Evolutionary conservation across 352 stramenopile species (phyloP).

Genomic region (Globisporangium echinulatum): DNA sequence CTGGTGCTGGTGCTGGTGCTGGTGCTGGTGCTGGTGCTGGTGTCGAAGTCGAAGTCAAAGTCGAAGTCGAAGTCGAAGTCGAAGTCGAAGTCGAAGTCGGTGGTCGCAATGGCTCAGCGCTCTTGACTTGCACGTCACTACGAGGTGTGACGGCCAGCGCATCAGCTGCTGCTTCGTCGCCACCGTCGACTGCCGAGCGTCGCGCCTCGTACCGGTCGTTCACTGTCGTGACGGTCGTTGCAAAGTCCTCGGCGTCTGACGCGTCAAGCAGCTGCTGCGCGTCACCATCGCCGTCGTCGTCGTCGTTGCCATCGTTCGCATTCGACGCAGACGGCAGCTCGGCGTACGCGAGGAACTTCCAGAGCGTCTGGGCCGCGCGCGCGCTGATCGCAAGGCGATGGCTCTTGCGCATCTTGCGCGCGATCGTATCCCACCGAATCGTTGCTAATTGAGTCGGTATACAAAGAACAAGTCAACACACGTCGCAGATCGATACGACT

Average conservation of each 20-base stretch:
- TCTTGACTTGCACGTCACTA: too few species aligned
- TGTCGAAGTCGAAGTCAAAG: background rate
- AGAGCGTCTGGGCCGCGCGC: conserved; percentile 46
- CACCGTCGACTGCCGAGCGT: background rate
- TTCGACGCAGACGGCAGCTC: conserved; percentile 6
- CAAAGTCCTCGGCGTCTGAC: background rate
- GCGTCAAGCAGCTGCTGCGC: background rate
- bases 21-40: background rate
- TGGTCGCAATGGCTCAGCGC: background rate
- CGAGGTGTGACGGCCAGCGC: too few species aligned
- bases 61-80: background rate
- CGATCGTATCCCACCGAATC: conserved; percentile 47
- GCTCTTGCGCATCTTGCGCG: conserved; percentile 26
- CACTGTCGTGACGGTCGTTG: background rate
- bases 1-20: too few species aligned
- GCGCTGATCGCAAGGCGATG: conserved; percentile 30
- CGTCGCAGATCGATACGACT: background rate
- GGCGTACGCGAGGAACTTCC: conserved; percentile 74
- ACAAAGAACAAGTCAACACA: background rate
- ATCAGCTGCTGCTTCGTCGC: too few species aligned
- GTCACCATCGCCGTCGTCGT: background rate
- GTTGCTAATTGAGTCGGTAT: background rate
- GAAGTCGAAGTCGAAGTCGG: background rate
- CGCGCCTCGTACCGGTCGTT: background rate
- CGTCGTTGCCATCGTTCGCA: background rate